Conservation (phyloP, 129 eudicot species). For the Helianthus annuus region HanXRQr2.0-SUNRISE NC_035445.2:132937577-132938076, state of each 20-base stretch:
- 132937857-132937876: not conserved
- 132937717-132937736: not conserved
- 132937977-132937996: too few species aligned
- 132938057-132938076: too few species aligned
- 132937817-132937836: not conserved
- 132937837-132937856: not conserved
- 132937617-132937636: constrained; percentile 33
- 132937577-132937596: constrained; percentile 37
- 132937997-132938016: too few species aligned
- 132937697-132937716: constrained; percentile 35
- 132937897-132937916: not conserved
- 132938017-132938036: too few species aligned
- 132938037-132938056: too few species aligned
- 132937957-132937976: too few species aligned
- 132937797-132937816: not conserved
- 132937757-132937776: not conserved
- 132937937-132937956: too few species aligned
- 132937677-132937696: constrained; percentile 38
- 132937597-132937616: constrained; percentile 50
- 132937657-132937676: constrained; percentile 54
- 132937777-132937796: not conserved
- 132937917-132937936: too few species aligned
- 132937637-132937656: constrained; percentile 49
- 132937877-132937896: not conserved
- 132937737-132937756: not conserved